These are phyloP conservation scores for Aspergillus sp. DNA, from an alignment of 2,329 filamentous ascomycete species.

Conservation along the genomic window DNA sequence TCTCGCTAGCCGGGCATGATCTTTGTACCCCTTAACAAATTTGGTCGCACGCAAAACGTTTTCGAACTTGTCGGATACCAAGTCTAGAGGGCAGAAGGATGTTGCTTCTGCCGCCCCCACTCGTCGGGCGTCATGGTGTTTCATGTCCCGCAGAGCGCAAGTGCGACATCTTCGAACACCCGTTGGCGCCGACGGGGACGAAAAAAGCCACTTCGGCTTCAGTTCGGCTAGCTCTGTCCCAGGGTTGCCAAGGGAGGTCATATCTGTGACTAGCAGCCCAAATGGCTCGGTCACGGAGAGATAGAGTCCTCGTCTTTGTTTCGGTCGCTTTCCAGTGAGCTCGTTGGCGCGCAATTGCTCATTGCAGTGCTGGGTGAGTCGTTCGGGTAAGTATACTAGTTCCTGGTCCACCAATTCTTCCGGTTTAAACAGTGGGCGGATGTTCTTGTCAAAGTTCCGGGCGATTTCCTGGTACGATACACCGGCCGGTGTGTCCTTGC, in stretches of 20 bases:
- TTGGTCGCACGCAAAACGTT: constrained; percentile 46
- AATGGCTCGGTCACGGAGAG: constrained; percentile 57
- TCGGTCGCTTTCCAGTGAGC: constrained; percentile 40
- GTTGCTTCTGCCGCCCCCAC: constrained; percentile 27
- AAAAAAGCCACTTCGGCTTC: constrained; percentile 81
- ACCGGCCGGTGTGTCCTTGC: constrained; percentile 56
- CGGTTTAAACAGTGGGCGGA: constrained; percentile 56
- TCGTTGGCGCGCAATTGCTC: constrained; percentile 53
- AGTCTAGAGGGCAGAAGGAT: constrained; percentile 65
- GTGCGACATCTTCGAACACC: constrained; percentile 68
- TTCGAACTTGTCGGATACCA: constrained; percentile 52
- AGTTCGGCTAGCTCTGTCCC: constrained; percentile 61
- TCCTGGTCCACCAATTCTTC: constrained; percentile 58
- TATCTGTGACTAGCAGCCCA: constrained; percentile 73
- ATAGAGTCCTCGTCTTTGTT: constrained; percentile 52
- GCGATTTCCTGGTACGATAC: constrained; percentile 52
- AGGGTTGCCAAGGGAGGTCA: constrained; percentile 52
- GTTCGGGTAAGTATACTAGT: constrained; percentile 50
- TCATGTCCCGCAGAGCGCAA: constrained; percentile 62
- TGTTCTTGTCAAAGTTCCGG: constrained; percentile 39
- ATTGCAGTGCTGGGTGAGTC: constrained; percentile 53
- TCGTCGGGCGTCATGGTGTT: constrained; percentile 39
- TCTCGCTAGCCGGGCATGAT: constrained; percentile 36
- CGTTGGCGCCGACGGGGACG: constrained; percentile 69
- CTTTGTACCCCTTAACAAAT: constrained; percentile 35